Conservation (phyloP, 768 basidiomycete species). For the Panus rudis region DNA sequence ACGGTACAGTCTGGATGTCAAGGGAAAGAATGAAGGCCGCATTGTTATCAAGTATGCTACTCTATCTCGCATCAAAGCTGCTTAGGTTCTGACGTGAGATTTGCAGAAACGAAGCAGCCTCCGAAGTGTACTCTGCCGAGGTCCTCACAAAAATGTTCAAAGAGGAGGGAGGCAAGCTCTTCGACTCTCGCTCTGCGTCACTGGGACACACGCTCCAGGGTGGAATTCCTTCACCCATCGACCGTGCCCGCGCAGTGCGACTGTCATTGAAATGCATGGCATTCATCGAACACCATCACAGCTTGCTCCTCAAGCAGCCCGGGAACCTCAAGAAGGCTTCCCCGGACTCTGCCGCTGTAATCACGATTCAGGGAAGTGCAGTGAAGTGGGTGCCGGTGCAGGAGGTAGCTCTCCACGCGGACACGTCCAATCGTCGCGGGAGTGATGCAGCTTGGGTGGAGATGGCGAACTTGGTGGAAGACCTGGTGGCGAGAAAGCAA, state of each 20-base stretch:
- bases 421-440: conserved; percentile 85
- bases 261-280: conserved; percentile 89
- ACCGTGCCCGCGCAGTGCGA: conserved; percentile 86
- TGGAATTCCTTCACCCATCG: conserved; percentile 90
- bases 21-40: conserved; percentile 89
- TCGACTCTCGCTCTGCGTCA: conserved; percentile 93
- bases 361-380: conserved; percentile 80
- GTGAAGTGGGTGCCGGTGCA: conserved; percentile 79
- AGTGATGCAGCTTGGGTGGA: conserved; percentile 73
- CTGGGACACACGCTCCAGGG: conserved; percentile 97
- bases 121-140: conserved; percentile 84
- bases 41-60: conserved; percentile 76
- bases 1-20: conserved; percentile 77
- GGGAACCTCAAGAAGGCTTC: conserved; percentile 47
- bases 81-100: not conserved
- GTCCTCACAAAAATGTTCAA: conserved; percentile 90
- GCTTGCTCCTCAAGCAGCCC: conserved; percentile 41
- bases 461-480: conserved; percentile 65
- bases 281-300: conserved; percentile 84
- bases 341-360: conserved; percentile 74
- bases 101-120: conserved; percentile 76
- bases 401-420: conserved; percentile 80
- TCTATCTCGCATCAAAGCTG: not conserved
- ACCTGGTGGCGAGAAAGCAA: conserved; percentile 59
- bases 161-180: conserved; percentile 88